These are phyloP conservation scores for Beauveria scarabaeidicola DNA, from an alignment of 2,329 filamentous ascomycete genomes.

Conservation along the genomic window DNA sequence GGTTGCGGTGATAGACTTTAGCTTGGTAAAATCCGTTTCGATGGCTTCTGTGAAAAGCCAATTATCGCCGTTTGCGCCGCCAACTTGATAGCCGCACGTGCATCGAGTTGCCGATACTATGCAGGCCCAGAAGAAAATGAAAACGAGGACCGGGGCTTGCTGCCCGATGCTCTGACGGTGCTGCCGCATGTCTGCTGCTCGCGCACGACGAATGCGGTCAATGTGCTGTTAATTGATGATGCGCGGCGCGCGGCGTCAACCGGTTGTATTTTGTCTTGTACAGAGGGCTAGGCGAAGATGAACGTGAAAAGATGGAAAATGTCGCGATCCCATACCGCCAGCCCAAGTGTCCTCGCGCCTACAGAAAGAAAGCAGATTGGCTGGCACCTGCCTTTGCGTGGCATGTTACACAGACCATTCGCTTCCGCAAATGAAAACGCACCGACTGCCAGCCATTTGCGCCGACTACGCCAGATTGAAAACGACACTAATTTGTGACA, in stretches of 20 bases:
- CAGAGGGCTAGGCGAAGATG: background rate
- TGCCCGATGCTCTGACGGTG: background rate
- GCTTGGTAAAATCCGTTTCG: conserved; percentile 62
- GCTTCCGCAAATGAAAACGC: background rate
- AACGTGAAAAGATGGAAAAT: background rate
- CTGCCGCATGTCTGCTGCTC: background rate
- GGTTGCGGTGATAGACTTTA: conserved; percentile 38
- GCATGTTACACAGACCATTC: background rate
- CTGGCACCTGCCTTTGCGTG: background rate
- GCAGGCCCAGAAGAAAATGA: background rate
- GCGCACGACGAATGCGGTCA: background rate
- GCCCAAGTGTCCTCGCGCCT: background rate
- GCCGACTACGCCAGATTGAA: background rate
- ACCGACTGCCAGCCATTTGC: background rate
- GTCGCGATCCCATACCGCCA: background rate
- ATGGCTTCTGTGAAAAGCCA: conserved; percentile 59
- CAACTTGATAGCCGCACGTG: conserved; percentile 63
- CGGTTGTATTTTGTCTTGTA: background rate
- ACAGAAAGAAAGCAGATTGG: background rate
- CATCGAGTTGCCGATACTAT: conserved; percentile 30
- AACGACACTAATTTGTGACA: conserved; percentile 5
- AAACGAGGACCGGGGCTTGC: background rate
- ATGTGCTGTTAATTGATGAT: background rate
- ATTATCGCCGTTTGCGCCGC: conserved; percentile 30
- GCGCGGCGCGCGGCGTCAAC: background rate